A percentile compares a stretch with the other conserved stretches of the same genome.
phyloP scores from a whole-genome alignment of 257 asterid species.

The Ehretia macrophylla region DNA sequence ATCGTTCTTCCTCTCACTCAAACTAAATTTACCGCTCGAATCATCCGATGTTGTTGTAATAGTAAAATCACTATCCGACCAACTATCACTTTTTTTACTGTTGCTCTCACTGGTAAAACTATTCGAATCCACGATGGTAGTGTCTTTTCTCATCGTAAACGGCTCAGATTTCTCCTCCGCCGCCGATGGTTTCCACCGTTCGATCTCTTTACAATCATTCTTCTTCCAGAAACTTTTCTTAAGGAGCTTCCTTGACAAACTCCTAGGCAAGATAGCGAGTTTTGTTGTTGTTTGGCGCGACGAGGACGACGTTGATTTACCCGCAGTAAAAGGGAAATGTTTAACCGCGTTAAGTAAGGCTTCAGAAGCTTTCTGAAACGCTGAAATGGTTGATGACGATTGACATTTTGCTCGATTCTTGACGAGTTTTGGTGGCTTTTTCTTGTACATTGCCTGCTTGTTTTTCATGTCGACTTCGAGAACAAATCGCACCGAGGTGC shows the following conservation, averaged over 20 bases:
- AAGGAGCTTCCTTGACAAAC: constrained; percentile 43
- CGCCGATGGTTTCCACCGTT: constrained; percentile 30
- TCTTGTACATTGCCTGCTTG: constrained; percentile 13
- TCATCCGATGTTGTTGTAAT: constrained; percentile 24
- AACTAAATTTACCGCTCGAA: constrained; percentile 25
- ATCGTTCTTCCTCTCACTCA: constrained; percentile 13
- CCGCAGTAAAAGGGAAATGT: constrained; percentile 40
- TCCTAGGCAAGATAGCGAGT: constrained; percentile 35
- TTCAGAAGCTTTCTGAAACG: constrained; percentile 38
- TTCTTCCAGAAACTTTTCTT: constrained; percentile 56
- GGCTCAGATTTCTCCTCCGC: constrained; percentile 9
- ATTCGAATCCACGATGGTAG: constrained; percentile 2
- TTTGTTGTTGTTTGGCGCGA: constrained; percentile 17
- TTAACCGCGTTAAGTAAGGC: constrained; percentile 56
- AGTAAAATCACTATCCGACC: constrained; percentile 57
- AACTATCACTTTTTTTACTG: constrained; percentile 32
- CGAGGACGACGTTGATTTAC: constrained; percentile 14
- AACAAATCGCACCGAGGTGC: constrained; percentile 38
- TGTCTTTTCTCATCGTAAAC: not conserved
- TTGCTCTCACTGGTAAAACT: constrained; percentile 29
- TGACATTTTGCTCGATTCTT: constrained; percentile 17
- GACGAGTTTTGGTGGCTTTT: constrained; percentile 20
- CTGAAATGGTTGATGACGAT: constrained; percentile 29
- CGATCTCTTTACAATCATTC: constrained; percentile 44
- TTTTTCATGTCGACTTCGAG: constrained; percentile 31